phyloP scores from a whole-genome alignment of 257 asterid species.

The Przewalskia tangutica region DNA sequence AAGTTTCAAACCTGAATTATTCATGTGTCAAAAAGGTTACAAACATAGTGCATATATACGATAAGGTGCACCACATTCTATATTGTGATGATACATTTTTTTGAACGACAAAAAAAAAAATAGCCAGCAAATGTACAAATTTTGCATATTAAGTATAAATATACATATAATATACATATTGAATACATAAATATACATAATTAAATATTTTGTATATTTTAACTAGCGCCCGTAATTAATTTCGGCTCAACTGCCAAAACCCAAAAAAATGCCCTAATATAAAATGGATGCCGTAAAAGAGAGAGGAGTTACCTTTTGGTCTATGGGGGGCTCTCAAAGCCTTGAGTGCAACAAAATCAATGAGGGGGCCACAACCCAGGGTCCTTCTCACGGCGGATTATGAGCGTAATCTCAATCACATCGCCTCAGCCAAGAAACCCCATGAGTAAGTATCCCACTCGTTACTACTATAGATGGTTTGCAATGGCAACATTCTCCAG shows the following conservation, averaged over 20 bases:
- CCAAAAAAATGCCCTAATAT: too few species aligned
- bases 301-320: constrained; percentile 7
- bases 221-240: too few species aligned
- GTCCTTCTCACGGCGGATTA: constrained; percentile 18
- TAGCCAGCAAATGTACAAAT: too few species aligned
- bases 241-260: too few species aligned
- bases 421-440: constrained; percentile 20
- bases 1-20: not conserved
- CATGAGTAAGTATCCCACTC: constrained; percentile 22
- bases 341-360: constrained; percentile 22
- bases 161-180: too few species aligned
- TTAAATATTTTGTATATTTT: too few species aligned
- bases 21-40: not conserved
- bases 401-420: constrained; percentile 4
- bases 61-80: not conserved
- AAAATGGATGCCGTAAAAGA: too few species aligned
- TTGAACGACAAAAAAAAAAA: too few species aligned
- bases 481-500: constrained; percentile 14
- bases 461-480: constrained; percentile 19
- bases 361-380: constrained; percentile 21
- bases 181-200: too few species aligned
- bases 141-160: too few species aligned
- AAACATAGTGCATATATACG: not conserved
- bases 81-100: too few species aligned
- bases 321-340: not conserved